Conservation (phyloP, 2,329 filamentous ascomycete species). For the Chalara sp. region DNA sequence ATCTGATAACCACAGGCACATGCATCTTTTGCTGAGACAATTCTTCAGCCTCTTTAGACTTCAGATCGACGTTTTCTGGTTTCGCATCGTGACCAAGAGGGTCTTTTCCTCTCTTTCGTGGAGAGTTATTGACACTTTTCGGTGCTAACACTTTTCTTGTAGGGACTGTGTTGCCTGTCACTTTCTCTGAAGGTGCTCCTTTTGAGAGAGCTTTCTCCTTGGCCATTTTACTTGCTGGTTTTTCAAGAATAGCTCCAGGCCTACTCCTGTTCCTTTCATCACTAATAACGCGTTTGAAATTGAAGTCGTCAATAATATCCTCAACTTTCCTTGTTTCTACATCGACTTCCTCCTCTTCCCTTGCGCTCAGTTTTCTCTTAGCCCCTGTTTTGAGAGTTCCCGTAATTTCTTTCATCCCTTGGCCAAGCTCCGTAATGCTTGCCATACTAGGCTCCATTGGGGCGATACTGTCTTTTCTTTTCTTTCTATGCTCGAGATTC, state of each 20-base stretch:
- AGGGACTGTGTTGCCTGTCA: constrained; percentile 5
- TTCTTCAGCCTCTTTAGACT: constrained; percentile 12
- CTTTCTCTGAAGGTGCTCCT: constrained; percentile 17
- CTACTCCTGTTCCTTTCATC: constrained; percentile 18
- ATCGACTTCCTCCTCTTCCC: constrained; percentile 43
- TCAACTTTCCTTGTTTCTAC: constrained; percentile 27
- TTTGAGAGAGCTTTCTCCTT: constrained; percentile 21
- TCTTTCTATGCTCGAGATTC: constrained; percentile 28
- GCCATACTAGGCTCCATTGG: constrained; percentile 11
- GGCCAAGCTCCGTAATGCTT: constrained; percentile 6
- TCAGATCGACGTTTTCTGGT: constrained; percentile 32
- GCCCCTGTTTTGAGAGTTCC: constrained; percentile 39
- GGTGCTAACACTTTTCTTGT: constrained; percentile 28
- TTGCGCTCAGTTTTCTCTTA: constrained; percentile 51
- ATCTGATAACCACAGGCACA: constrained; percentile 4
- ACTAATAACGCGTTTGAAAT: constrained; percentile 21
- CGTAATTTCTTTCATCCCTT: constrained; percentile 11
- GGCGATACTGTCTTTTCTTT: constrained; percentile 24
- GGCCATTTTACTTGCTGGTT: constrained; percentile 8
- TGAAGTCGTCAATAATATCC: constrained; percentile 19
- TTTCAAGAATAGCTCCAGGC: constrained; percentile 9
- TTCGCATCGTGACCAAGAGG: constrained; percentile 30
- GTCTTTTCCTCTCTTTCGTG: constrained; percentile 41
- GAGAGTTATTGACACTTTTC: constrained; percentile 52
- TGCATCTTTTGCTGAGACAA: constrained; percentile 9